Evolutionary conservation across 768 basidiomycete species (phyloP).

Genomic region (Cubamyces lactineus): DNA sequence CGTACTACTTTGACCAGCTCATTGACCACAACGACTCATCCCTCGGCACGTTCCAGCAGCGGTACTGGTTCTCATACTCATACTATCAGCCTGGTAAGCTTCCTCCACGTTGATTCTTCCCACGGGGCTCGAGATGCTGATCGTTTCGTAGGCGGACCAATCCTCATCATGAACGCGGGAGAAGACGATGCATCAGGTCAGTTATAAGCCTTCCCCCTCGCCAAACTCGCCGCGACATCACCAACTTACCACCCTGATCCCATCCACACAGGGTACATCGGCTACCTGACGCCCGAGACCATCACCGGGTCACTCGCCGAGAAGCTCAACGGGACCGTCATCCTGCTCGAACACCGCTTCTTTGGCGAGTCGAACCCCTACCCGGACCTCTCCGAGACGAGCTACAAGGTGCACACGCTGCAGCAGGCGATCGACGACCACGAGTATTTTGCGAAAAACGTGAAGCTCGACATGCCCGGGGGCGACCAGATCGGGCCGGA

Average conservation of each 20-base stretch:
- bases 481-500: conserved; percentile 63
- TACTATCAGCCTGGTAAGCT: conserved; percentile 51
- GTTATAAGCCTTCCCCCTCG: too few relatives aligned
- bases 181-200: conserved; percentile 51
- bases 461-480: conserved; percentile 65
- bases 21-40: conserved; percentile 59
- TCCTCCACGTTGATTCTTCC: background rate
- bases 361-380: conserved; percentile 77
- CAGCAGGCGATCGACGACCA: conserved; percentile 78
- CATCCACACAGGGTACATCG: conserved; percentile 33
- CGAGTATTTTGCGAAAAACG: conserved; percentile 69
- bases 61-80: conserved; percentile 72
- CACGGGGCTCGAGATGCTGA: too few relatives aligned
- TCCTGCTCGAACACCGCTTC: conserved; percentile 75
- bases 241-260: conserved; percentile 3
- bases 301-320: conserved; percentile 69
- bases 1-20: conserved; percentile 58
- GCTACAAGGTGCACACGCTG: conserved; percentile 62
- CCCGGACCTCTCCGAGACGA: conserved; percentile 58
- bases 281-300: conserved; percentile 66
- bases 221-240: conserved; percentile 37
- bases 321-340: conserved; percentile 61
- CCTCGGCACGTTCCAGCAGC: conserved; percentile 77
- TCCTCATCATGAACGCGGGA: conserved; percentile 68
- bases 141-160: conserved; percentile 47